Percentiles rank a stretch among this genome's conserved stretches.
Evolutionary conservation across 1,284 basidiomycete species (phyloP).

Genomic region (Sanguinoderma infundibulare): DNA sequence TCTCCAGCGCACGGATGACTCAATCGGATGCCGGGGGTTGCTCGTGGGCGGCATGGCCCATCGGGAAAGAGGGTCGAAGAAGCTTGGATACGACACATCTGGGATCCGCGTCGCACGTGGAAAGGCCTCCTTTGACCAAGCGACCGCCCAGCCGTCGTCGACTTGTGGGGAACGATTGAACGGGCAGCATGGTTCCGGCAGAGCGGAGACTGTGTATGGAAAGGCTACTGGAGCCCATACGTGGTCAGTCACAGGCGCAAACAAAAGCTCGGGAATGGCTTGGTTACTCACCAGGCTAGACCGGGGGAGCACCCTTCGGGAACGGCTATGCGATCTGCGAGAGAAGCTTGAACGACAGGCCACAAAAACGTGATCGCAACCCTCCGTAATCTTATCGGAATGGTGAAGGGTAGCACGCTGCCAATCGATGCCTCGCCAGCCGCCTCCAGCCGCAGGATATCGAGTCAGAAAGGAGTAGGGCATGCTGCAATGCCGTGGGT

Average conservation of each 20-base stretch:
- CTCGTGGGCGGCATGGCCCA: constrained; percentile 12
- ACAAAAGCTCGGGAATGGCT: constrained; percentile 22
- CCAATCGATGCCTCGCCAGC: constrained; percentile 4
- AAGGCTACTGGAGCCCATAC: constrained; percentile 11
- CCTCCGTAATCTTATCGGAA: constrained; percentile 21
- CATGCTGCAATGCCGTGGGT: neutral
- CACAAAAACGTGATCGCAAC: constrained; percentile 3
- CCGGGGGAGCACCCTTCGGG: constrained; percentile 14
- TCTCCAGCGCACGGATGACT: constrained; percentile 11
- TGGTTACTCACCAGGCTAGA: constrained; percentile 24
- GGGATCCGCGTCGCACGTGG: constrained; percentile 23
- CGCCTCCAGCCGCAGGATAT: neutral
- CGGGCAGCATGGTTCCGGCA: constrained; percentile 22
- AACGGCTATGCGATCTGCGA: constrained; percentile 24
- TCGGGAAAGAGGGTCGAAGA: constrained; percentile 9
- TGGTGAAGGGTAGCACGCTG: neutral
- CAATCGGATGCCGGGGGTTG: constrained; percentile 9
- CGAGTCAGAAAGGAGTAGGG: neutral
- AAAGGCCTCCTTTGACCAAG: constrained; percentile 6
- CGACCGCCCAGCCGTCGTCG: constrained; percentile 2
- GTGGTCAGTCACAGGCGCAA: constrained; percentile 22
- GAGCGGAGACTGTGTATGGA: constrained; percentile 19
- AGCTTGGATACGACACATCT: constrained; percentile 14
- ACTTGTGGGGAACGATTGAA: constrained; percentile 14
- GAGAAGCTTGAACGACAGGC: constrained; percentile 15